phyloP scores from a whole-genome alignment of 164 flowering plant genomes.

The Echeveria elegans region DNA sequence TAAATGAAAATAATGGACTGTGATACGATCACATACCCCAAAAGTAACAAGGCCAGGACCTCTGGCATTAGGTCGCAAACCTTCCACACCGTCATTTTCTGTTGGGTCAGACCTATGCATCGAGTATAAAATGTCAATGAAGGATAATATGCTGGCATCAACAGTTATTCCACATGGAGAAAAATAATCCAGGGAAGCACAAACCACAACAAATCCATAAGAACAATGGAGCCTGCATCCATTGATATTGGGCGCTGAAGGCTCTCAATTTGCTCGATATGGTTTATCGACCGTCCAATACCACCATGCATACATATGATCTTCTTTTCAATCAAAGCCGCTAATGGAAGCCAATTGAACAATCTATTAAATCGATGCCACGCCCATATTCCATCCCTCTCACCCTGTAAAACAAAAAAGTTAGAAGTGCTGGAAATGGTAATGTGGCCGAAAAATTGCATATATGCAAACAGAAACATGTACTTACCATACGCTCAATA shows the following conservation, averaged over 20 bases:
- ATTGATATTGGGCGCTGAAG: slow-evolving; percentile 95
- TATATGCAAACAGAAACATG: not conserved
- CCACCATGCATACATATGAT: slow-evolving; percentile 99
- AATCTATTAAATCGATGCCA: slow-evolving; percentile 96
- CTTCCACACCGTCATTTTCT: slow-evolving; percentile 99
- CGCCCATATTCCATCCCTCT: slow-evolving; percentile 99
- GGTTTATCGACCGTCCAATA: slow-evolving; percentile 97
- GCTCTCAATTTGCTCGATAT: slow-evolving; percentile 89
- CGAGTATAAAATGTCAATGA: slow-evolving; percentile 8
- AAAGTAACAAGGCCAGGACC: slow-evolving; percentile 99
- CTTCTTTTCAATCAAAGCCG: slow-evolving; percentile 96
- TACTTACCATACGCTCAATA: slow-evolving; percentile 93
- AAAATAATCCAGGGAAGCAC: slow-evolving; percentile 12
- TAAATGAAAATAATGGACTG: not conserved
- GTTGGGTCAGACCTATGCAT: slow-evolving; percentile 94
- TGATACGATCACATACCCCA: slow-evolving; percentile 55
- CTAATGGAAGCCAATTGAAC: slow-evolving; percentile 98
- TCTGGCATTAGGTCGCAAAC: slow-evolving; percentile 96
- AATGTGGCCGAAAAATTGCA: not conserved
- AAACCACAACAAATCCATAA: slow-evolving; percentile 95
- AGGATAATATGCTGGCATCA: not conserved
- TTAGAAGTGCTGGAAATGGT: not conserved
- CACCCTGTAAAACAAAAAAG: slow-evolving; percentile 60
- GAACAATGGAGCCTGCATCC: slow-evolving; percentile 99
- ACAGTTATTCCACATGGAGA: not conserved